Percentiles rank a stretch among this genome's conserved stretches.
These are phyloP conservation scores for bread wheat (Triticum aestivum) DNA, from an alignment of 176 grass and related monocot genomes.

Conservation along the genomic window IWGSC_CS_RefSeq_v2.1 NC_057800.1:67671837-67672336, in stretches of 20 bases:
- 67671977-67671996: slow-evolving; percentile 10
- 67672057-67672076: slow-evolving; percentile 12
- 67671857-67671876: background rate
- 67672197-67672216: background rate
- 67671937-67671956: background rate
- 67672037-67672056: background rate
- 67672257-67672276: background rate
- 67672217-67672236: background rate
- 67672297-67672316: background rate
- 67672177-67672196: background rate
- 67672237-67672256: background rate
- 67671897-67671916: background rate
- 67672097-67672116: background rate
- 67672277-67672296: background rate
- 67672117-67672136: slow-evolving; percentile 15
- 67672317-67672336: background rate
- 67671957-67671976: background rate
- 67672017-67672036: background rate
- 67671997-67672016: slow-evolving; percentile 12
- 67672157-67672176: background rate
- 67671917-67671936: background rate
- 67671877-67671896: background rate
- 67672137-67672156: background rate
- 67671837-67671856: background rate
- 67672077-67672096: slow-evolving; percentile 11